These are phyloP conservation scores for Termitomyces sp. DNA, from an alignment of 768 basidiomycete species.

Conservation along the genomic window DNA sequence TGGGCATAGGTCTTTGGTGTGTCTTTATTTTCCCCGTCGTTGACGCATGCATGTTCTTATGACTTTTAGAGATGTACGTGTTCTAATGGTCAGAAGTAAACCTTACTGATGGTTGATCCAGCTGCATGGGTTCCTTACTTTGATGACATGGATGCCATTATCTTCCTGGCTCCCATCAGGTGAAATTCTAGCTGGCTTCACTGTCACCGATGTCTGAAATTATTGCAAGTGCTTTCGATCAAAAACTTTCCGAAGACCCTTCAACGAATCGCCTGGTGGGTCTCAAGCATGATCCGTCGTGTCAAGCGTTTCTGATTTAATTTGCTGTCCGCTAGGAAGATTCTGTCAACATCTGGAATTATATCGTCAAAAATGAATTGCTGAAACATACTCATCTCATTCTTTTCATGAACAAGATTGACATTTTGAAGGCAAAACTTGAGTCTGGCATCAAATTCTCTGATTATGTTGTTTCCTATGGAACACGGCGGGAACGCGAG, in stretches of 20 bases:
- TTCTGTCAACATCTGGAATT: slow-evolving; percentile 70
- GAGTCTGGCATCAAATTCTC: slow-evolving; percentile 55
- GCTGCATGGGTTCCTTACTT: slow-evolving; percentile 60
- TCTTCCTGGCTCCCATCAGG: slow-evolving; percentile 67
- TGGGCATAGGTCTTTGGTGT: slow-evolving; percentile 61
- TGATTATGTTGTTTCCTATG: slow-evolving; percentile 70
- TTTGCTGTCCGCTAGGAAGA: slow-evolving; percentile 49
- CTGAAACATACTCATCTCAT: slow-evolving; percentile 69
- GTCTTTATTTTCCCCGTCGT: slow-evolving; percentile 19
- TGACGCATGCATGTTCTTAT: background rate
- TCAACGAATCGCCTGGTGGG: slow-evolving; percentile 55
- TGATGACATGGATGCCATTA: slow-evolving; percentile 67
- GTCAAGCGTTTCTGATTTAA: background rate
- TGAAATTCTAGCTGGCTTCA: slow-evolving; percentile 10
- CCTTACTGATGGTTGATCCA: slow-evolving; percentile 16
- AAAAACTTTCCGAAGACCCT: slow-evolving; percentile 61
- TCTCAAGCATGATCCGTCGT: background rate
- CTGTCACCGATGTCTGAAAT: background rate
- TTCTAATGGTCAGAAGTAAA: background rate
- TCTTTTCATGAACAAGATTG: slow-evolving; percentile 80
- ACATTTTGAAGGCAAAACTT: slow-evolving; percentile 66
- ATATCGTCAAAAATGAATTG: slow-evolving; percentile 66
- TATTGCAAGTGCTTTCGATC: slow-evolving; percentile 52
- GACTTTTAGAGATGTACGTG: slow-evolving; percentile 12
- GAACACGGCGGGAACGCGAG: slow-evolving; percentile 37